phyloP scores from a whole-genome alignment of 768 basidiomycete genomes.

The Rhizopogon roseolus region DNA sequence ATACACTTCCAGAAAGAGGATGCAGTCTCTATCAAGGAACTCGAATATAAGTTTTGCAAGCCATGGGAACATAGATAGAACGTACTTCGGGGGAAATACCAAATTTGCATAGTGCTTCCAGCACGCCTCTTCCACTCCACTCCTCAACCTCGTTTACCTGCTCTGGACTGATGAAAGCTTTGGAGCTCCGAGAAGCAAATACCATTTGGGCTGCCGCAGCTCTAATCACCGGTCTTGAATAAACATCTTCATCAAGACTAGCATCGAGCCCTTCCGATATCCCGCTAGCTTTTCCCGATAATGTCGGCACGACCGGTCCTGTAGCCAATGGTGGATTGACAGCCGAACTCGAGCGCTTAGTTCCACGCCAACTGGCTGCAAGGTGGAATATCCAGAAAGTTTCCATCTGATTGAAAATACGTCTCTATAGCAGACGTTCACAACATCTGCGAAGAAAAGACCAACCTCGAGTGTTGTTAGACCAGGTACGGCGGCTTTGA shows the following conservation, averaged over 20 bases:
- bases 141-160: conserved; percentile 54
- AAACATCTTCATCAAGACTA: not conserved
- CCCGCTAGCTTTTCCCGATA: conserved; percentile 11
- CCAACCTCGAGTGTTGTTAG: conserved; percentile 67
- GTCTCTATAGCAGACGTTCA: not conserved
- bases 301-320: conserved; percentile 36
- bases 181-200: conserved; percentile 70
- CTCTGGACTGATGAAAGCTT: conserved; percentile 71
- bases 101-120: conserved; percentile 49
- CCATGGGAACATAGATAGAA: conserved; percentile 10
- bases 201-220: conserved; percentile 82
- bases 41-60: conserved; percentile 7
- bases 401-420: conserved; percentile 59
- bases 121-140: conserved; percentile 56
- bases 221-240: conserved; percentile 39
- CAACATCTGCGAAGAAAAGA: not conserved
- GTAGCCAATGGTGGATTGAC: conserved; percentile 39
- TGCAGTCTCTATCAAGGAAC: conserved; percentile 42
- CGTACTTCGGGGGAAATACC: conserved; percentile 48
- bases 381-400: conserved; percentile 81
- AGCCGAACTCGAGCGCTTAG: conserved; percentile 16
- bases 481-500: conserved; percentile 45
- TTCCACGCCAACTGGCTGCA: conserved; percentile 60
- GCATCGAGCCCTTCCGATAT: conserved; percentile 3
- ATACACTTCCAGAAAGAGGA: conserved; percentile 50